Conservation (phyloP, 1,139 yeast genomes). For the Geotrichum aggregatum region DNA sequence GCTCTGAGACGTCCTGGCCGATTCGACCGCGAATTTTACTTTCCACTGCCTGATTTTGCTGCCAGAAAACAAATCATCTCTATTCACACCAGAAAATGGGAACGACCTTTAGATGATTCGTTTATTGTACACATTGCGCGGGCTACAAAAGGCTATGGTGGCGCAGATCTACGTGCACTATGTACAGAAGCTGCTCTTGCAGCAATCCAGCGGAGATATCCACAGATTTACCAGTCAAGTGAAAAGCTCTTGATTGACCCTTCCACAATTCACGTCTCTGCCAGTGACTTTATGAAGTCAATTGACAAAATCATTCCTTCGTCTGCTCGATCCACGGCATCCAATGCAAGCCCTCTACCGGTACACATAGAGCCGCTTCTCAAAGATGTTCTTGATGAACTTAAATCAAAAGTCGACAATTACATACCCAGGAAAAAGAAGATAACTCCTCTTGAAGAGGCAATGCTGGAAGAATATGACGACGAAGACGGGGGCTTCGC, state of each 20-base stretch:
- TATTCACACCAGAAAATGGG: conserved; percentile 90
- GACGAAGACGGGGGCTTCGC: conserved; percentile 63
- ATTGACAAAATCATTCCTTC: conserved; percentile 87
- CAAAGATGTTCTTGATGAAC: conserved; percentile 45
- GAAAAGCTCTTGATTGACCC: conserved; percentile 76
- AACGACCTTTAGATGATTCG: conserved; percentile 56
- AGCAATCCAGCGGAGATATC: conserved; percentile 86
- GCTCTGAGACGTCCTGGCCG: conserved; percentile 96
- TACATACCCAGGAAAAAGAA: conserved; percentile 64
- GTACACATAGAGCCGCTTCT: conserved; percentile 63
- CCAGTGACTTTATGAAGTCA: conserved; percentile 83
- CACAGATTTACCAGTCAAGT: conserved; percentile 79
- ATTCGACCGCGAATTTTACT: conserved; percentile 93
- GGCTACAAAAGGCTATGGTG: conserved; percentile 93
- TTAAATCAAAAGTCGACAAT: conserved; percentile 50
- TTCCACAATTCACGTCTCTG: conserved; percentile 64
- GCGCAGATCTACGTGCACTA: conserved; percentile 91
- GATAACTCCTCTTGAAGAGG: conserved; percentile 62
- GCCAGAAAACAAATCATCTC: conserved; percentile 74
- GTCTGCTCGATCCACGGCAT: conserved; percentile 77
- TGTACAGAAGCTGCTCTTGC: conserved; percentile 94
- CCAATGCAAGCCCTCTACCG: conserved; percentile 72
- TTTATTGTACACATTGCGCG: conserved; percentile 68
- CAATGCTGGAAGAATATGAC: conserved; percentile 59
- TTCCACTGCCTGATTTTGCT: conserved; percentile 81